These are phyloP conservation scores for Saccharomyces hybrid DNA, from an alignment of 1,139 yeast genomes.

Conservation along the genomic window DNA sequence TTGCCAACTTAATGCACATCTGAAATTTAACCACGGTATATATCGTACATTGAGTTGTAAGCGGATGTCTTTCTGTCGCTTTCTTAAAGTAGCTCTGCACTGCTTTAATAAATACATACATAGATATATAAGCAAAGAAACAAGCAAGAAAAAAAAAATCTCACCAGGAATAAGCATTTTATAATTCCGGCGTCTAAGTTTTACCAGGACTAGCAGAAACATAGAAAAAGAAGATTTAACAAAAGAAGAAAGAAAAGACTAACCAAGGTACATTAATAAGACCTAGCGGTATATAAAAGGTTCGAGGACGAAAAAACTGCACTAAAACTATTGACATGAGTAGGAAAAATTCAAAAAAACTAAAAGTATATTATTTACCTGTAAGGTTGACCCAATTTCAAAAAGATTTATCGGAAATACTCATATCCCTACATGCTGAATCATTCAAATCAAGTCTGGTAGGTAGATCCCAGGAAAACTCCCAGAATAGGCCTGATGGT, in stretches of 20 bases:
- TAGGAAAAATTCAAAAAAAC: slow-evolving; percentile 3
- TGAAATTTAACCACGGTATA: background rate
- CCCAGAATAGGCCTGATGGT: background rate
- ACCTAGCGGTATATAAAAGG: too few relatives aligned
- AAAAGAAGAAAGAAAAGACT: background rate
- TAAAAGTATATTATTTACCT: slow-evolving; percentile 44
- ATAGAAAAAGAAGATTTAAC: background rate
- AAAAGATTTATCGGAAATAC: slow-evolving; percentile 46
- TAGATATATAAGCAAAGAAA: background rate
- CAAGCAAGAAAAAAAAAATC: background rate
- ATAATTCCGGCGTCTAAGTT: background rate
- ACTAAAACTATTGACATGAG: background rate
- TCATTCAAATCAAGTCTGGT: slow-evolving; percentile 29
- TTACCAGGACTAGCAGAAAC: background rate
- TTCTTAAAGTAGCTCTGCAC: background rate
- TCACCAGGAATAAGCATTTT: background rate
- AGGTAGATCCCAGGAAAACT: slow-evolving; percentile 8
- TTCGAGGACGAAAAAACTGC: background rate
- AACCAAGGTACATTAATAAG: too few relatives aligned
- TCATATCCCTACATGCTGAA: slow-evolving; percentile 45
- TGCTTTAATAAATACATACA: background rate
- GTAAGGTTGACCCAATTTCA: slow-evolving; percentile 50
- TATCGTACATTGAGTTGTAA: slow-evolving; percentile 2
- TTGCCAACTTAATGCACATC: background rate
- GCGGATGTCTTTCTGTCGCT: background rate